Evolutionary conservation across 164 flowering plant genomes (phyloP).

Genomic region (Tetracentron sinense): DNA sequence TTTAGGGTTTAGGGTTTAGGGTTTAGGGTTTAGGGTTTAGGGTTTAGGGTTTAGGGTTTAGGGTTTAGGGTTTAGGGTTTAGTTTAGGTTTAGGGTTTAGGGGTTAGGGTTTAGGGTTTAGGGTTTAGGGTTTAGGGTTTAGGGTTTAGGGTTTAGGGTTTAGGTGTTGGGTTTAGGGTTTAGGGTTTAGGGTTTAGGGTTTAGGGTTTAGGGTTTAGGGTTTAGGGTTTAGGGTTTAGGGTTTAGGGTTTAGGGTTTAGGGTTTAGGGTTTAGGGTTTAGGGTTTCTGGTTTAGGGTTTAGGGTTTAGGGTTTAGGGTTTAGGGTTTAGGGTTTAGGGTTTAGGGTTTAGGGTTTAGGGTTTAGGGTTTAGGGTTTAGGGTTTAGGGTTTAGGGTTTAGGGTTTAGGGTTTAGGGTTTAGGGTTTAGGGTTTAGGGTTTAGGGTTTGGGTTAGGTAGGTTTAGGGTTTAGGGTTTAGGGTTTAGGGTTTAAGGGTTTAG

Average conservation of each 20-base stretch:
- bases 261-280: constrained; percentile 11
- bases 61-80: constrained; percentile 18
- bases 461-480: constrained; percentile 20
- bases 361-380: too few species aligned
- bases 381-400: too few species aligned
- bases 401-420: constrained; percentile 15
- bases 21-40: constrained; percentile 17
- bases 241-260: constrained; percentile 14
- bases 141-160: constrained; percentile 17
- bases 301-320: constrained; percentile 16
- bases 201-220: constrained; percentile 17
- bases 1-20: constrained; percentile 15
- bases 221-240: constrained; percentile 20
- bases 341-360: constrained; percentile 18
- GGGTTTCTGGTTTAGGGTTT: constrained; percentile 13
- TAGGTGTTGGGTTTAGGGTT: too few species aligned
- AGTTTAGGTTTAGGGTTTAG: too few species aligned
- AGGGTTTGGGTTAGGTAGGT: constrained; percentile 10
- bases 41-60: constrained; percentile 16
- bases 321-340: constrained; percentile 14
- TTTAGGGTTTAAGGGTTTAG: too few species aligned
- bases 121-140: constrained; percentile 15
- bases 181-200: constrained; percentile 19
- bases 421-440: constrained; percentile 16
- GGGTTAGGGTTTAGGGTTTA: too few species aligned